These are phyloP conservation scores for Eucalyptus decipiens DNA, from an alignment of 345 rosid species.

Conservation along the genomic window DNA sequence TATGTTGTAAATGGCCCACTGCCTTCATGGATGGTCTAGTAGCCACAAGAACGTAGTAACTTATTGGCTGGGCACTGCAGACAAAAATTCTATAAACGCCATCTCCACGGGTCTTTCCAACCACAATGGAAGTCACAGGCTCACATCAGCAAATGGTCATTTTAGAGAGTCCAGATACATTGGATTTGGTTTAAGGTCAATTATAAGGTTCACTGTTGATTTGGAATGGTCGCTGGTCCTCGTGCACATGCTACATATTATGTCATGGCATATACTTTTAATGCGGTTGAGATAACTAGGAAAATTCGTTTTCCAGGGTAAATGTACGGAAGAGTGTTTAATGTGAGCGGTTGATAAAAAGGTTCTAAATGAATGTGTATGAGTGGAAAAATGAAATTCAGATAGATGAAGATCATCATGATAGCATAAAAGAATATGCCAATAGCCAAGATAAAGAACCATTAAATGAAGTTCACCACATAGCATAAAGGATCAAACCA, in stretches of 20 bases:
- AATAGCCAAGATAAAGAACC: background rate
- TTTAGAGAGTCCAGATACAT: background rate
- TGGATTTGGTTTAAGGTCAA: background rate
- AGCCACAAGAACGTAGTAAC: background rate
- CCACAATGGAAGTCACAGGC: background rate
- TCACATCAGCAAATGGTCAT: background rate
- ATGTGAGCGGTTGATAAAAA: background rate
- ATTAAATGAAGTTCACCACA: background rate
- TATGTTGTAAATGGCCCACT: background rate
- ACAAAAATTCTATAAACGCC: background rate
- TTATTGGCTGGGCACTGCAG: background rate
- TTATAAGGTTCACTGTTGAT: background rate
- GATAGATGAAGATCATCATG: background rate
- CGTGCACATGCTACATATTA: background rate
- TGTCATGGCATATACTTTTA: background rate
- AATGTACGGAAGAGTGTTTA: background rate
- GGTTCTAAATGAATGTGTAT: background rate
- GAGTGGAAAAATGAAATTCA: background rate
- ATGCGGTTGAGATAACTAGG: background rate
- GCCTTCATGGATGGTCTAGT: background rate
- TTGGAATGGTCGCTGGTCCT: background rate
- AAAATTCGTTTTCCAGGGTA: background rate
- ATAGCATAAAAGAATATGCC: background rate
- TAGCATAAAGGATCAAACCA: background rate
- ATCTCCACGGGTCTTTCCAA: background rate